A percentile compares a stretch with the other conserved stretches of the same genome.
Conservation (phyloP, 192 early-diverging fungal genomes). For the Backusella liffmaniae region DNA sequence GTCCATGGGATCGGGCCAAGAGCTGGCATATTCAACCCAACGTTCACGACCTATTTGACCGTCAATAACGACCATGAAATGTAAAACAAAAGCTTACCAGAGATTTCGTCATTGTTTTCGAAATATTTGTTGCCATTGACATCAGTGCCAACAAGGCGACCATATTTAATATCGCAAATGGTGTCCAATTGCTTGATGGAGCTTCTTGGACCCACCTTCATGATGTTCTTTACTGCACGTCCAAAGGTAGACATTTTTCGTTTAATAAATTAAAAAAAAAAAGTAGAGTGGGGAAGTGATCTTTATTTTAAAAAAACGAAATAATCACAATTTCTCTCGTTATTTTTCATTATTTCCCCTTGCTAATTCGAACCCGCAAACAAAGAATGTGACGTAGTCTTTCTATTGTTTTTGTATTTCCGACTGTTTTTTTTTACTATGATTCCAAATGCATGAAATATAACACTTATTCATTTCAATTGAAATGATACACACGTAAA, state of each 20-base stretch:
- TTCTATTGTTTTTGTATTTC: not conserved
- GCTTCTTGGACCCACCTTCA: slow-evolving; percentile 47
- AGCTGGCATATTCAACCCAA: slow-evolving; percentile 67
- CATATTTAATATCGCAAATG: slow-evolving; percentile 67
- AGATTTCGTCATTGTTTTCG: slow-evolving; percentile 68
- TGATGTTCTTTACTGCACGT: slow-evolving; percentile 56
- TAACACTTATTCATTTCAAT: too few species aligned
- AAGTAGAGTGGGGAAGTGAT: slow-evolving; percentile 1
- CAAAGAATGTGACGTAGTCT: not conserved
- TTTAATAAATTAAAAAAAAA: not conserved
- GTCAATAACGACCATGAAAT: too few species aligned
- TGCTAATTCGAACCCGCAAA: not conserved
- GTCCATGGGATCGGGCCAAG: slow-evolving; percentile 57
- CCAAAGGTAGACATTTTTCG: slow-evolving; percentile 46
- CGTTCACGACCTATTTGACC: slow-evolving; percentile 62
- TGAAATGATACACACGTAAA: too few species aligned
- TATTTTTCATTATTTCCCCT: not conserved
- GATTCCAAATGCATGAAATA: too few species aligned
- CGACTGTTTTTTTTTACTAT: not conserved
- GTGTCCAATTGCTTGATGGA: slow-evolving; percentile 49
- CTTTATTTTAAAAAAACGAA: not conserved
- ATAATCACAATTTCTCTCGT: not conserved
- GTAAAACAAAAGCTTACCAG: slow-evolving; percentile 40
- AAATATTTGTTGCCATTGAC: slow-evolving; percentile 77
- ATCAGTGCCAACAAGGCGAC: slow-evolving; percentile 69